These are phyloP conservation scores for Pholiota microspora DNA, from an alignment of 768 basidiomycete genomes.

Conservation along the genomic window DNA sequence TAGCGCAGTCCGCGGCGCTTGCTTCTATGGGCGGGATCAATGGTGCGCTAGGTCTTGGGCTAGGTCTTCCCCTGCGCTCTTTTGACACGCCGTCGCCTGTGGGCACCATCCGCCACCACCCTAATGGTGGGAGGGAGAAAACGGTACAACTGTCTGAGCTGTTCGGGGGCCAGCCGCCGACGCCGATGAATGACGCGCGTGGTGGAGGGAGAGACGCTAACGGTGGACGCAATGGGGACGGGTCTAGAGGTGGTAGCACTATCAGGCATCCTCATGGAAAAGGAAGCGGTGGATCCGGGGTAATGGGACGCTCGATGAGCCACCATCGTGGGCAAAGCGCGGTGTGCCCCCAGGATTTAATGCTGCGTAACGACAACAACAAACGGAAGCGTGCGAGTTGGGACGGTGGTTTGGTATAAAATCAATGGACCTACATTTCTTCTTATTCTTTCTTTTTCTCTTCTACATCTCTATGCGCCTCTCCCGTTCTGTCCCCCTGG, in stretches of 20 bases:
- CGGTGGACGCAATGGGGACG: not conserved
- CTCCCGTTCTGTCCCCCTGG: not conserved
- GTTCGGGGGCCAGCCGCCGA: not conserved
- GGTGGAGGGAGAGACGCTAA: not conserved
- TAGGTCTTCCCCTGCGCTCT: conserved; percentile 10
- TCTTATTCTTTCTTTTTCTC: not conserved
- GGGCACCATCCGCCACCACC: conserved; percentile 13
- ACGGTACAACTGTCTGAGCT: not conserved
- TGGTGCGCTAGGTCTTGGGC: conserved; percentile 1
- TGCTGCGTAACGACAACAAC: conserved; percentile 26
- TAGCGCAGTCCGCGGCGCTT: conserved; percentile 27
- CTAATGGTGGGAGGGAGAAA: not conserved
- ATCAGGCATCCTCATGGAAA: conserved; percentile 7
- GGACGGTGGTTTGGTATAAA: conserved; percentile 32
- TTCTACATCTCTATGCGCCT: not conserved
- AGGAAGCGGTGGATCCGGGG: conserved; percentile 1
- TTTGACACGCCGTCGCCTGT: conserved; percentile 12
- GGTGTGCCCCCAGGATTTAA: conserved; percentile 40
- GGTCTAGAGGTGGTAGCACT: not conserved
- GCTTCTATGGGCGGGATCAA: conserved; percentile 8
- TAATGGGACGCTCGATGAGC: conserved; percentile 27
- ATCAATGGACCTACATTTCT: not conserved
- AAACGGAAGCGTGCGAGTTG: conserved; percentile 46
- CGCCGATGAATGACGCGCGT: no score
- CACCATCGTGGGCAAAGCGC: conserved; percentile 46